These are phyloP conservation scores for Rhododendron mucronatum DNA, from an alignment of 148 eudicot species.

Conservation along the genomic window DNA sequence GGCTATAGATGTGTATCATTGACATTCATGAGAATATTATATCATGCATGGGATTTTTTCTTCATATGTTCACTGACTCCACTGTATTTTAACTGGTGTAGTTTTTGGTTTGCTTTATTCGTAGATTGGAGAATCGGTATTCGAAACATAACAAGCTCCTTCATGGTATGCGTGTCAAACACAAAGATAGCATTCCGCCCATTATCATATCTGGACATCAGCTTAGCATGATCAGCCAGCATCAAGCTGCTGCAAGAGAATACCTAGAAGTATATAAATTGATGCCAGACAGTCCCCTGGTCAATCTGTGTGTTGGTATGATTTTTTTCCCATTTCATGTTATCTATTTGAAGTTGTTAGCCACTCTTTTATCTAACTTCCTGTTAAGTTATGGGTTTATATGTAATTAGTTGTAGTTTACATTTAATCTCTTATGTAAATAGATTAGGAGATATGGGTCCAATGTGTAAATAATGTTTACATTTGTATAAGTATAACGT, in stretches of 20 bases:
- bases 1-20: neutral
- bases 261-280: constrained; percentile 82
- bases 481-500: too few species aligned
- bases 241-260: constrained; percentile 86
- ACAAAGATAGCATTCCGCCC: constrained; percentile 67
- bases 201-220: constrained; percentile 71
- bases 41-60: neutral
- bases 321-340: neutral
- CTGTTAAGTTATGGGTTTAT: too few species aligned
- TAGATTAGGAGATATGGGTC: too few species aligned
- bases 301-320: constrained; percentile 68
- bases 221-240: constrained; percentile 68
- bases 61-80: neutral
- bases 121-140: constrained; percentile 55
- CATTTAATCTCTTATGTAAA: too few species aligned
- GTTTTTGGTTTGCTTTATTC: constrained; percentile 17
- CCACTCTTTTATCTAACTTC: neutral
- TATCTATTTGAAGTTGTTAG: too few species aligned
- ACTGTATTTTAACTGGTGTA: neutral
- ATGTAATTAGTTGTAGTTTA: too few species aligned
- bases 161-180: constrained; percentile 43
- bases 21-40: neutral
- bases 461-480: too few species aligned
- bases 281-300: constrained; percentile 72
- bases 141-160: constrained; percentile 60